phyloP scores from a whole-genome alignment of 805 yeast genomes.

The Metschnikowia corniflorae region DNA sequence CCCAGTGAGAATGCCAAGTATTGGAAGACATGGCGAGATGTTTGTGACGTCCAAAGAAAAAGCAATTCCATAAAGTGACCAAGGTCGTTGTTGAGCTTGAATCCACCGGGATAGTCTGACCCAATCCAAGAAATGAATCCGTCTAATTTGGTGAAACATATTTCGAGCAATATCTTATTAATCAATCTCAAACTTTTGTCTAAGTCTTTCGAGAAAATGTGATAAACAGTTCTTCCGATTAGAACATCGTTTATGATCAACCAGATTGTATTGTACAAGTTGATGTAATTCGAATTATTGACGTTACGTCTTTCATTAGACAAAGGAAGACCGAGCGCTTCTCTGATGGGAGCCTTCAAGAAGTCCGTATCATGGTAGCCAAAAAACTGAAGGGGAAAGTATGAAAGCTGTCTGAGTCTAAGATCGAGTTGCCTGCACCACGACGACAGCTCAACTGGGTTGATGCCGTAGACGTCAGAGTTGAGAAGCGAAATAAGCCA shows the following conservation, averaged over 20 bases:
- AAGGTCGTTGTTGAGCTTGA: conserved; percentile 83
- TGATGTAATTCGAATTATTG: conserved; percentile 56
- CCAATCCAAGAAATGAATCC: conserved; percentile 67
- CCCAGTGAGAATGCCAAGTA: conserved; percentile 1
- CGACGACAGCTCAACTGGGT: conserved; percentile 47
- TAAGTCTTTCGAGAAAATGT: conserved; percentile 3
- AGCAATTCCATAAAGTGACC: conserved; percentile 84
- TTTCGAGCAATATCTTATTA: conserved; percentile 8
- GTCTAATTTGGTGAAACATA: conserved; percentile 40
- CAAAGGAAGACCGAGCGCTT: conserved; percentile 39
- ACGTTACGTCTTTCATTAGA: conserved; percentile 36
- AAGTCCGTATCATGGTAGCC: conserved; percentile 46
- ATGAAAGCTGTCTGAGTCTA: conserved; percentile 69
- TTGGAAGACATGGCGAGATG: conserved; percentile 45
- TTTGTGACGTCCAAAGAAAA: conserved; percentile 76
- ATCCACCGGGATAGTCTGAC: conserved; percentile 82
- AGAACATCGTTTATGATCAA: conserved; percentile 76
- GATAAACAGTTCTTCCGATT: conserved; percentile 59
- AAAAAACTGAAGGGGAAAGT: conserved; percentile 75
- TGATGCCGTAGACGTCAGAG: conserved; percentile 18
- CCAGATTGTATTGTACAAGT: conserved; percentile 87
- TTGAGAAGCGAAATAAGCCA: conserved; percentile 27
- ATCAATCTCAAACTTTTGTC: conserved; percentile 35
- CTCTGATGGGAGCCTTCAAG: conserved; percentile 30
- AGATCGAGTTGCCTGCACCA: conserved; percentile 77